Conservation (phyloP, 23 red algal species). For the Gracilaria vermiculophylla region DNA sequence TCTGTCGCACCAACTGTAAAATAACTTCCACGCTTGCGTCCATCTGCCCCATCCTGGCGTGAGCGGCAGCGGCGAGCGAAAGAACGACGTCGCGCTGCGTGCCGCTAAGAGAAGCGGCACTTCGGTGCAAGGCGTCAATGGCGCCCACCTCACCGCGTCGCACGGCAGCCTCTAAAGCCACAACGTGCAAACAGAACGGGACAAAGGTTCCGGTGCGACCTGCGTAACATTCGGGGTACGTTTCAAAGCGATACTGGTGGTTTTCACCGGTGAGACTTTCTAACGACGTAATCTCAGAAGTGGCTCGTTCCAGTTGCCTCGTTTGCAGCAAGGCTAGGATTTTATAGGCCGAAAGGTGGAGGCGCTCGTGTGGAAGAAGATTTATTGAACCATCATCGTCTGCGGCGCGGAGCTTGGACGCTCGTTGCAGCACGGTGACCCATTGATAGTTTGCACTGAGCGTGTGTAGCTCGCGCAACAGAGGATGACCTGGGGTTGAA, state of each 20-base stretch:
- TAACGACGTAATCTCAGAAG: slow-evolving; percentile 4
- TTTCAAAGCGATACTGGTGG: slow-evolving; percentile 38
- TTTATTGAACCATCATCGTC: slow-evolving; percentile 23
- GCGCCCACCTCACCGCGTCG: slow-evolving; percentile 27
- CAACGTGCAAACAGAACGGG: slow-evolving; percentile 49
- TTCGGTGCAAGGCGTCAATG: slow-evolving; percentile 15
- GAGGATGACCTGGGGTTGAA: not conserved
- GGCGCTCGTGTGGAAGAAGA: slow-evolving; percentile 32
- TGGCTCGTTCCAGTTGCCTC: slow-evolving; percentile 26
- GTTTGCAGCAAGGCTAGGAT: slow-evolving; percentile 59
- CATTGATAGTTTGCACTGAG: slow-evolving; percentile 34
- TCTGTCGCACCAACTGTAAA: not conserved
- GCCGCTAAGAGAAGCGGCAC: not conserved
- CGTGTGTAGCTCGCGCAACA: not conserved
- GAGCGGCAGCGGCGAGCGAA: not conserved
- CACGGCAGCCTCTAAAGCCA: slow-evolving; percentile 27
- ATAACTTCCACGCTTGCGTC: slow-evolving; percentile 59
- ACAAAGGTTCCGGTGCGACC: slow-evolving; percentile 5
- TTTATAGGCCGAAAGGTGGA: not conserved
- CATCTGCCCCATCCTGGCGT: slow-evolving; percentile 11
- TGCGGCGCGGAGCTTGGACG: slow-evolving; percentile 14
- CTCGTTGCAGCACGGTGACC: slow-evolving; percentile 33
- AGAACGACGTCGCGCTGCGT: not conserved
- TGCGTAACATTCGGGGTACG: not conserved
- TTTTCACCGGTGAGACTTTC: slow-evolving; percentile 1